Base-by-base conservation (phyloP, 768 basidiomycete species). In the Rhodocollybia butyracea region DNA sequence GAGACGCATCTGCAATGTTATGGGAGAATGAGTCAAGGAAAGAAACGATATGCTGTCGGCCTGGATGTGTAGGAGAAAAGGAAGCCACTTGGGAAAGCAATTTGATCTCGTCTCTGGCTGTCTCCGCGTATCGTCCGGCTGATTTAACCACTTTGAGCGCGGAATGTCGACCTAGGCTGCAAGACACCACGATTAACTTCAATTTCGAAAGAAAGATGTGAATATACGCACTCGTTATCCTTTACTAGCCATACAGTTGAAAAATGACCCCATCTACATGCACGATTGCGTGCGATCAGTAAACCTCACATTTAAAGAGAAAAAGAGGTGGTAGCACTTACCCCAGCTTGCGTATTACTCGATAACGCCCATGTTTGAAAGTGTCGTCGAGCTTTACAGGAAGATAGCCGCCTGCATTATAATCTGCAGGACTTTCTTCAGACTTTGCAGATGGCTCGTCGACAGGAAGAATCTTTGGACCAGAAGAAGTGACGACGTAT, bases 61-160 rank as follows among this genome's bases (percentile, higher is more conserved):
- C 94, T 15, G 83, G 83, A 66, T 96, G 94, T 2, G 75, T 65
- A n/a, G 84, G 87, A 66, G 83, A 87, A 68, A 82, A 79, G 19
- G 82, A 77, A 51, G 82, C 76, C 5, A 95, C 88, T 60, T 85
- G 85, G 59, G 85, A 82, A 38, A 94, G 81, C 31, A 98, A 82
- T 68, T 94, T 91, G 70, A 98, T 98, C 73, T 98, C 96, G 69
- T 98, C 96, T 48, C 89, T 83, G 27, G 96, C 96, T 4, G 96
- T 98, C 68, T 98, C 95, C 57, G 94, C 91, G 73, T 98, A 98
- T 60, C 94, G 87, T 22, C 86, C 84, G 21, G 94, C 95, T 27
- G 94, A 96, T 73, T 96, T 96, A 71, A 95, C 91, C 54, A 97
- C 87, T 70, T 97, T 97, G 67, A 97, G 82, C 15, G 94, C 94